Evolutionary conservation across 2,329 filamentous ascomycete genomes (phyloP), one percentile per base, ranked within the genome.

Genomic region (Fusarium nematophilum): DNA sequence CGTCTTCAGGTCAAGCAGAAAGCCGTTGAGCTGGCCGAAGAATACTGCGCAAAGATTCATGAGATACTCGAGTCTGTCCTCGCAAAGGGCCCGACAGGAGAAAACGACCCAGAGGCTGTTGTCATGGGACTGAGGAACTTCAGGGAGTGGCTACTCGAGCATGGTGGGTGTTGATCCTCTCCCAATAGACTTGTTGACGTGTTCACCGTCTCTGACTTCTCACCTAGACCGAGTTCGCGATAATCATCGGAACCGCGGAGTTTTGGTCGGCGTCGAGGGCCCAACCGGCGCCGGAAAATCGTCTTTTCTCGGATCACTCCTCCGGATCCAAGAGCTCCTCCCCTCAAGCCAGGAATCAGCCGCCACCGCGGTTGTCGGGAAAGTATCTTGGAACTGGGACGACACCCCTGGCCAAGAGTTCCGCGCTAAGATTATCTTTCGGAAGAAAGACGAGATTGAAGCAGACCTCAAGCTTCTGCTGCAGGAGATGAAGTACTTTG

Each of bases 261-360:
- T 64, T 11, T 25, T 59, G 1, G 42, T 64, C 0, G 62, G 60
- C 0, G 60, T 65, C 11, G 59, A 61, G 26, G 62, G 62, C 0
- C 57, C 62, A 3, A 61, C 57, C 1, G 59, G 62, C 6, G 62
- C 62, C 0, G 62, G 62, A 0, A 65, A 64, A 18, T 65, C 57
- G 0, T 61, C 53, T 4, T 59, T 65, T 8, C 9, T 64, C 1
- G 37, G 33, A 1, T 31, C 57, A 0, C 43, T 65, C 0, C 50
- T 65, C 0, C 13, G 29, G 1, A 29, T 51, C 1, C n/a, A 39
- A 6, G 71, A 73, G 13, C 50, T 76, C 1, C 53, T 76, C 0
- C 72, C 74, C 2, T 71, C 71, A 0, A 68, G 64, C 7, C 72
- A 72, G n/a, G 60, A 71, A 6, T 51, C 53, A 5, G 72, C 72